Evolutionary conservation across 345 rosid species (phyloP).

Genomic region (Linum usitatissimum): DNA sequence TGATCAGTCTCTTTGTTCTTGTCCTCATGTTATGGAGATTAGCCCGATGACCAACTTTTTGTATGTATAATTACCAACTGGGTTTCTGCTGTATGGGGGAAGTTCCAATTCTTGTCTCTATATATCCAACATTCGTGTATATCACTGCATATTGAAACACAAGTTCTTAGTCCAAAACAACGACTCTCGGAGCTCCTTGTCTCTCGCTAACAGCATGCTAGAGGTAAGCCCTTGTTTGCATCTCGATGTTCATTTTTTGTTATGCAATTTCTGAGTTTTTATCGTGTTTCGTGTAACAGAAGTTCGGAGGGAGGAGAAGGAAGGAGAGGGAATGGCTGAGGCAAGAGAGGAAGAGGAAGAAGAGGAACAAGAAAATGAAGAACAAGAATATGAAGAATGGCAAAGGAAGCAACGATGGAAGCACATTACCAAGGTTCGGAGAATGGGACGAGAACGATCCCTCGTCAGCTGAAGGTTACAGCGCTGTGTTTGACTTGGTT

Average conservation of each 20-base stretch:
- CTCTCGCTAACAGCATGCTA: background rate
- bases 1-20: background rate
- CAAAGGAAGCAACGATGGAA: background rate
- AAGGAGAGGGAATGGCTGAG: background rate
- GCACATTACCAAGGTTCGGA: conserved; percentile 6
- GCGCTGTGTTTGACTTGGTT: conserved; percentile 1
- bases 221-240: background rate
- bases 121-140: background rate
- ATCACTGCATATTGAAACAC: background rate
- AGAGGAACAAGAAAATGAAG: background rate
- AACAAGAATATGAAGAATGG: background rate
- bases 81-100: background rate
- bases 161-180: background rate
- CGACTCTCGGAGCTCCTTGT: background rate
- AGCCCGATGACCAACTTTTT: background rate
- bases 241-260: background rate
- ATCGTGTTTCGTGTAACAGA: background rate
- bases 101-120: background rate
- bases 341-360: background rate
- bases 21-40: background rate
- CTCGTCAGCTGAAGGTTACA: conserved; percentile 3
- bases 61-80: background rate
- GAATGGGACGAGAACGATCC: conserved; percentile 4
- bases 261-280: too few relatives aligned
- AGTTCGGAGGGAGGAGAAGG: background rate